Conservation (phyloP, 1,284 basidiomycete genomes). For the Malassezia restricta region DNA sequence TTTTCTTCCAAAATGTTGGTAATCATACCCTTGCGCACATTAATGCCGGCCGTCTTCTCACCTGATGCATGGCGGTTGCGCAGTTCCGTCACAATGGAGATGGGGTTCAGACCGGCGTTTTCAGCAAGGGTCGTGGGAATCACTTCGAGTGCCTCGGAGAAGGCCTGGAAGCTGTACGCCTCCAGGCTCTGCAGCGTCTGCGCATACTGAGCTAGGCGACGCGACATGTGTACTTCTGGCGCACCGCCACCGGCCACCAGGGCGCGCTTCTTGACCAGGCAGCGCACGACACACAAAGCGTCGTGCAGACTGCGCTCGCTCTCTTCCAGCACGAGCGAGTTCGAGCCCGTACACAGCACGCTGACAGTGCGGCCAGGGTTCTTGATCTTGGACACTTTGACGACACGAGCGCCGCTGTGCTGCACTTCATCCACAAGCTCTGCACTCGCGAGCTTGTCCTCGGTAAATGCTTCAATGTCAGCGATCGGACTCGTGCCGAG, state of each 20-base stretch:
- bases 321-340: constrained; percentile 88
- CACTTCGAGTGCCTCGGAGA: constrained; percentile 91
- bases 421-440: constrained; percentile 87
- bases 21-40: constrained; percentile 70
- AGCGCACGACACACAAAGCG: constrained; percentile 92
- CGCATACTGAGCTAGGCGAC: constrained; percentile 76
- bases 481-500: constrained; percentile 90
- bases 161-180: constrained; percentile 97
- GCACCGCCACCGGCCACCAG: constrained; percentile 94
- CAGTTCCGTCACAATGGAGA: constrained; percentile 93
- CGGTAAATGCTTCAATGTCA: constrained; percentile 95
- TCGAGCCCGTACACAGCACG: constrained; percentile 87
- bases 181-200: constrained; percentile 96
- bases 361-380: constrained; percentile 89
- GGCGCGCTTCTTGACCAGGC: constrained; percentile 96
- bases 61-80: constrained; percentile 91
- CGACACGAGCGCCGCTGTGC: constrained; percentile 76
- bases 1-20: constrained; percentile 95
- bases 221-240: constrained; percentile 96
- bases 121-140: constrained; percentile 96
- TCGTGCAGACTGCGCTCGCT: constrained; percentile 95
- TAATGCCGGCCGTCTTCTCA: constrained; percentile 90
- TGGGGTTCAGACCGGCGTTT: constrained; percentile 95
- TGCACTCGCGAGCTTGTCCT: constrained; percentile 93
- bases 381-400: constrained; percentile 87